These are phyloP conservation scores for Pyrenophora seminiperda DNA, from an alignment of 2,329 filamentous ascomycete genomes.

Conservation along the genomic window DNA sequence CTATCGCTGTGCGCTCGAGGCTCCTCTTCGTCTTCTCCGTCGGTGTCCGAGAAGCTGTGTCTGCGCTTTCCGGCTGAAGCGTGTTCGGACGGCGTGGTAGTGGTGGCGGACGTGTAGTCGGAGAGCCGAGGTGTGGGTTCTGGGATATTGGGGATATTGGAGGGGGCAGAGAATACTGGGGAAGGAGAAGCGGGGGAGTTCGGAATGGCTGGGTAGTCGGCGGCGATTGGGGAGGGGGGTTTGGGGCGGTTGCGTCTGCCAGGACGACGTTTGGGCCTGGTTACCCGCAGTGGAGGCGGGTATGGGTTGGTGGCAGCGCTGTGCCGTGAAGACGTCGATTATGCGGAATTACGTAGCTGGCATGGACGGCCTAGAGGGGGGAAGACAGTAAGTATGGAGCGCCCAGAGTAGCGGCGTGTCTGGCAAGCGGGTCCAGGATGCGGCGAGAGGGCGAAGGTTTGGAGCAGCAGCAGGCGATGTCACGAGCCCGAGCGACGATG, in stretches of 20 bases:
- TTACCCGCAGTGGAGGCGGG: constrained; percentile 43
- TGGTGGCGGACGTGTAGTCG: constrained; percentile 22
- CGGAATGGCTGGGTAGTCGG: constrained; percentile 66
- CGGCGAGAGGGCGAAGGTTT: constrained; percentile 8
- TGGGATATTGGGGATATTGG: constrained; percentile 31
- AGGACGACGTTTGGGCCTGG: constrained; percentile 62
- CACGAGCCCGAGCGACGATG: constrained; percentile 27
- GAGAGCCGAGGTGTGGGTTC: constrained; percentile 19
- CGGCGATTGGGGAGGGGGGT: constrained; percentile 65
- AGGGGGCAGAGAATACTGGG: constrained; percentile 17
- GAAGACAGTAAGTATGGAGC: background rate
- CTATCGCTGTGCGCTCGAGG: constrained; percentile 20
- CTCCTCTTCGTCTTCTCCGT: constrained; percentile 25
- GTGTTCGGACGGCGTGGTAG: constrained; percentile 21
- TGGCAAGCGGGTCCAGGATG: constrained; percentile 18
- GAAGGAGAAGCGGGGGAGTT: constrained; percentile 17
- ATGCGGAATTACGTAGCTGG: constrained; percentile 6
- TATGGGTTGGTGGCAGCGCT: constrained; percentile 28
- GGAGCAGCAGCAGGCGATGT: constrained; percentile 29
- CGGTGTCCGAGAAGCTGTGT: constrained; percentile 40
- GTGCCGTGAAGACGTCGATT: constrained; percentile 26
- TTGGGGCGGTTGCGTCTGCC: constrained; percentile 69
- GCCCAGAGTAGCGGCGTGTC: background rate
- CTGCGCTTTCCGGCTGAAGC: constrained; percentile 39
- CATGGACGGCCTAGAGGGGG: background rate